Evolutionary conservation across 2,329 filamentous ascomycete species (phyloP).

Genomic region (Pyrenochaeta sp.): DNA sequence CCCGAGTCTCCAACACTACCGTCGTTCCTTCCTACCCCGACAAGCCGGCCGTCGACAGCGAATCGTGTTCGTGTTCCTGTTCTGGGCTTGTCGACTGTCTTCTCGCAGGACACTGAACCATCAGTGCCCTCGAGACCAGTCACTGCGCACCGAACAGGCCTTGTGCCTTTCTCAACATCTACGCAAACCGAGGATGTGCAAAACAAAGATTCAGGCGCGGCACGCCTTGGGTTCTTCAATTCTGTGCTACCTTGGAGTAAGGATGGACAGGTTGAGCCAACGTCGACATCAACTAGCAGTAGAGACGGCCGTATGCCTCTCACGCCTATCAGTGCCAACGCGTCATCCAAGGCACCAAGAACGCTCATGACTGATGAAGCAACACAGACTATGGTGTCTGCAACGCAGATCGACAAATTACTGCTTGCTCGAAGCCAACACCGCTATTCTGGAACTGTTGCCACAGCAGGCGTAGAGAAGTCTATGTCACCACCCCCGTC

Average conservation of each 20-base stretch:
- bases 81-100: constrained; percentile 39
- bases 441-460: constrained; percentile 33
- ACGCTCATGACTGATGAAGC: constrained; percentile 69
- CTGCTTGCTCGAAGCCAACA: constrained; percentile 63
- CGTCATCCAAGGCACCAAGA: constrained; percentile 36
- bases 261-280: constrained; percentile 15
- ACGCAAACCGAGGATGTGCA: constrained; percentile 20
- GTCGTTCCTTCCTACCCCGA: constrained; percentile 40
- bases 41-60: constrained; percentile 42
- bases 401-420: constrained; percentile 80
- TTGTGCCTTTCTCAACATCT: constrained; percentile 18
- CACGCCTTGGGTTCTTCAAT: constrained; percentile 52
- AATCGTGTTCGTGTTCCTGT: constrained; percentile 23
- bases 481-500: constrained; percentile 45
- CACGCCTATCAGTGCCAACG: constrained; percentile 34
- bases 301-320: constrained; percentile 35
- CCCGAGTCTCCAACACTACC: constrained; percentile 48
- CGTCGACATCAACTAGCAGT: constrained; percentile 8
- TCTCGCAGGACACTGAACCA: constrained; percentile 41
- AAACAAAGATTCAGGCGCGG: constrained; percentile 31
- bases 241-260: constrained; percentile 59
- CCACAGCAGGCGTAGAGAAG: constrained; percentile 42
- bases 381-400: constrained; percentile 85
- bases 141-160: constrained; percentile 37
- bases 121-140: constrained; percentile 37